A percentile compares a stretch with the other conserved stretches of the same genome.
These are phyloP conservation scores for Suillus subluteus DNA, from an alignment of 768 basidiomycete species.

Conservation along the genomic window DNA sequence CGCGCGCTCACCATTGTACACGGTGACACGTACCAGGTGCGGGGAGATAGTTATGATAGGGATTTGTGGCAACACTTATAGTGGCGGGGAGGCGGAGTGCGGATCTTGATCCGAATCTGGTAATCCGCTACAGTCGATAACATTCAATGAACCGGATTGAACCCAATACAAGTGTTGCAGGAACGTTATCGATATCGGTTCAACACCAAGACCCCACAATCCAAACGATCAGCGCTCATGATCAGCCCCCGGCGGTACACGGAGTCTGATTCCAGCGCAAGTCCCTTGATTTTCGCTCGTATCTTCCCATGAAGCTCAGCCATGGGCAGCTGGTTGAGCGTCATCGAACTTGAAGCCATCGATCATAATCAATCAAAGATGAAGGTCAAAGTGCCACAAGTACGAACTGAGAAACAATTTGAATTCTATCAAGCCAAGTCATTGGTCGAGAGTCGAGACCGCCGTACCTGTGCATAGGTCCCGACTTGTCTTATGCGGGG, in stretches of 20 bases:
- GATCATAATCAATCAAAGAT: constrained; percentile 2
- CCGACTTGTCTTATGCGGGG: constrained; percentile 16
- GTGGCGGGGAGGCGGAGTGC: constrained; percentile 57
- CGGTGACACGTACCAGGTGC: constrained; percentile 32
- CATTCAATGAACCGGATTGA: constrained; percentile 3
- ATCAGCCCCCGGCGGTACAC: background rate
- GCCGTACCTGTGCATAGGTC: constrained; percentile 27
- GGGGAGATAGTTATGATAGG: constrained; percentile 27
- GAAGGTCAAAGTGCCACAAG: background rate
- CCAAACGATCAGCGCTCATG: background rate
- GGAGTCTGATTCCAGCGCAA: constrained; percentile 2
- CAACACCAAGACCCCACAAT: constrained; percentile 10
- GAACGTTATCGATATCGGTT: constrained; percentile 12
- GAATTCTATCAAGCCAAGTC: constrained; percentile 12
- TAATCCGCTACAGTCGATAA: constrained; percentile 17
- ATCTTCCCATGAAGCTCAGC: constrained; percentile 2
- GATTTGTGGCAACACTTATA: constrained; percentile 40
- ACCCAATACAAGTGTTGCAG: constrained; percentile 16
- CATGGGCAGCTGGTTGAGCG: background rate
- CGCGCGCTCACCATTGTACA: constrained; percentile 34
- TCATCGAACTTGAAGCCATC: constrained; percentile 3
- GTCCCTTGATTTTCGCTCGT: background rate
- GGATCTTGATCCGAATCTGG: constrained; percentile 77
- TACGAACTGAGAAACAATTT: constrained; percentile 8
- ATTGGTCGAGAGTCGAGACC: constrained; percentile 27